Conservation (phyloP, 257 asterid genomes). For the Vinca minor region DNA sequence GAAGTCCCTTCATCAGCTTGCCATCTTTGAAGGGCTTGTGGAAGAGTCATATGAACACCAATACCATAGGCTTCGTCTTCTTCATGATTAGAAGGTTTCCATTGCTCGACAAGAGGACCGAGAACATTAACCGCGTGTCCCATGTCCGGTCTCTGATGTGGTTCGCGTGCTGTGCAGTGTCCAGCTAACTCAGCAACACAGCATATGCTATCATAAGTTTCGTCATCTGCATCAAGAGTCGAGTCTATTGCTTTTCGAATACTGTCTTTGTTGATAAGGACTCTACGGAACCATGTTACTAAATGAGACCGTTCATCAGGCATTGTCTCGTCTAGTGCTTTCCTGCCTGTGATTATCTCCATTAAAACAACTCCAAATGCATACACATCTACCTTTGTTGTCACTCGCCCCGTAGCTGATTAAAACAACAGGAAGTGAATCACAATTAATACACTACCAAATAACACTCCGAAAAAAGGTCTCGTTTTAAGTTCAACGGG, state of each 20-base stretch:
- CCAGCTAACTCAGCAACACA: slow-evolving; percentile 85
- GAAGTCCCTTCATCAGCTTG: slow-evolving; percentile 87
- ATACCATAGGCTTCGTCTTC: slow-evolving; percentile 63
- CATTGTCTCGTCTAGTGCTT: slow-evolving; percentile 72
- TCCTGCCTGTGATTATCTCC: slow-evolving; percentile 84
- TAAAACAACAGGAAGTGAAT: background rate
- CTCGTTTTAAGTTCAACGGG: too few relatives aligned
- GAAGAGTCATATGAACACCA: slow-evolving; percentile 73
- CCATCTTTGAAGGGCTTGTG: slow-evolving; percentile 92
- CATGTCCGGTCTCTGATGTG: slow-evolving; percentile 93
- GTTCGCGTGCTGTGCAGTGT: slow-evolving; percentile 86
- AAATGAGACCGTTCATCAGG: slow-evolving; percentile 83
- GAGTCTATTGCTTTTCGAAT: slow-evolving; percentile 63
- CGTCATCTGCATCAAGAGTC: slow-evolving; percentile 57
- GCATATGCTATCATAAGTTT: slow-evolving; percentile 70
- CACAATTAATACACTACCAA: too few relatives aligned
- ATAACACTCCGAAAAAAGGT: too few relatives aligned
- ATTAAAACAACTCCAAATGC: slow-evolving; percentile 85
- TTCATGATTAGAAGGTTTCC: slow-evolving; percentile 61
- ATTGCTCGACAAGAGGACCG: slow-evolving; percentile 83
- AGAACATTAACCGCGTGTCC: slow-evolving; percentile 87
- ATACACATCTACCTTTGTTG: slow-evolving; percentile 84
- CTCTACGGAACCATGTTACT: slow-evolving; percentile 88
- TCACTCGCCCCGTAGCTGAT: slow-evolving; percentile 90
- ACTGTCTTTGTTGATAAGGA: slow-evolving; percentile 74